Conservation (phyloP, 345 rosid species). For the Eucalyptus erythrocorys region DNA sequence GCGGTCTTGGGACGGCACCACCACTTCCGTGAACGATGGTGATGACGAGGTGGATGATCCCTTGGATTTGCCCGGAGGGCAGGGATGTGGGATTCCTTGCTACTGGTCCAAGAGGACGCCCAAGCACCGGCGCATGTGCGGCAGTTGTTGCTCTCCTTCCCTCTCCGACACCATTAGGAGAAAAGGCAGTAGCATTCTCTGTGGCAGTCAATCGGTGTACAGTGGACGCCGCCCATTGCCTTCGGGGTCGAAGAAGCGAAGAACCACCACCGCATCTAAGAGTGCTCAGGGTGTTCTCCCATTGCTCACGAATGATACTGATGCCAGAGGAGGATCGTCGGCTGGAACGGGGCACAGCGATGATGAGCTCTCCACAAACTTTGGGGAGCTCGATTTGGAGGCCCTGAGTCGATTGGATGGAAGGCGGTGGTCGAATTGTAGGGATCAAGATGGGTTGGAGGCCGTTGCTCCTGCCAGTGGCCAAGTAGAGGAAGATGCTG, state of each 20-base stretch:
- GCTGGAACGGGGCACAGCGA: conserved; percentile 63
- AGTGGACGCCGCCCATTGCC: conserved; percentile 34
- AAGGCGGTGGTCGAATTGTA: conserved; percentile 90
- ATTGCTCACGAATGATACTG: conserved; percentile 48
- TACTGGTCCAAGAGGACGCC: conserved; percentile 84
- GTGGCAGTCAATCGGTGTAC: conserved; percentile 60
- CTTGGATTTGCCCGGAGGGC: conserved; percentile 73
- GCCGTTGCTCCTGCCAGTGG: conserved; percentile 33
- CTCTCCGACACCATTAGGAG: conserved; percentile 78
- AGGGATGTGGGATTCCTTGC: conserved; percentile 94
- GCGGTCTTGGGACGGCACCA: conserved; percentile 90
- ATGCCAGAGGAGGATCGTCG: conserved; percentile 72
- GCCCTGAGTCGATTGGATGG: conserved; percentile 98
- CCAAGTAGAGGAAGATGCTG: conserved; percentile 60
- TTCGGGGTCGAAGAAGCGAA: conserved; percentile 33
- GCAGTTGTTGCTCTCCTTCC: conserved; percentile 88
- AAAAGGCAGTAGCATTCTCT: conserved; percentile 78
- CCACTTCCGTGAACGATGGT: conserved; percentile 68
- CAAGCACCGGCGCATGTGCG: conserved; percentile 54
- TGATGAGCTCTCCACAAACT: conserved; percentile 90
- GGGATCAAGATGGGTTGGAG: conserved; percentile 82
- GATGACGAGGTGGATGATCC: conserved; percentile 68
- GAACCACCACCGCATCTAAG: conserved; percentile 24
- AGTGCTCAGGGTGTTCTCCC: conserved; percentile 76
- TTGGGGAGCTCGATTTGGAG: conserved; percentile 89